Conservation (phyloP, 2,329 filamentous ascomycete species). For the Fusarium tupiense region DNA sequence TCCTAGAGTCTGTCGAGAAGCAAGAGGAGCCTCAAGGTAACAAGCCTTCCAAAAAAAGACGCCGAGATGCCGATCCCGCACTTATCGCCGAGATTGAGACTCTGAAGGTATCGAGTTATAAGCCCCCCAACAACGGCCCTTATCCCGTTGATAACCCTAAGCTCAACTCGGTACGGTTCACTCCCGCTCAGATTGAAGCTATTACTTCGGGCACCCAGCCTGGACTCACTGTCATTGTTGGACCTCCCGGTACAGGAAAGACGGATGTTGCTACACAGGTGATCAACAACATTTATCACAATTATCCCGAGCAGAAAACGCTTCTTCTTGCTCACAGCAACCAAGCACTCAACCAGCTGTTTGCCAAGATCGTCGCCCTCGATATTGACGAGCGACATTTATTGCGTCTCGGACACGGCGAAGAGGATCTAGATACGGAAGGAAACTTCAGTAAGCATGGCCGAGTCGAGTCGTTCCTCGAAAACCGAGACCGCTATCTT, state of each 20-base stretch:
- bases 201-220: constrained; percentile 95
- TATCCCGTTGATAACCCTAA: constrained; percentile 88
- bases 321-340: constrained; percentile 96
- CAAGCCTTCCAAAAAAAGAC: constrained; percentile 85
- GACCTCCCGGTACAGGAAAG: constrained; percentile 95
- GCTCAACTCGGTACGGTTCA: constrained; percentile 86
- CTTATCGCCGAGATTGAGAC: constrained; percentile 71
- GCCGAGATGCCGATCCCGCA: constrained; percentile 77
- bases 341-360: constrained; percentile 95
- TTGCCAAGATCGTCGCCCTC: constrained; percentile 95
- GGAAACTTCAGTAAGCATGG: constrained; percentile 93
- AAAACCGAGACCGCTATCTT: constrained; percentile 82
- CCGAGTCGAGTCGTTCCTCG: constrained; percentile 92
- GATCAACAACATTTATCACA: constrained; percentile 98
- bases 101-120: constrained; percentile 88
- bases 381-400: constrained; percentile 97
- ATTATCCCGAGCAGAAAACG: constrained; percentile 92
- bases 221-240: constrained; percentile 91
- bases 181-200: constrained; percentile 88
- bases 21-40: constrained; percentile 59
- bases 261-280: constrained; percentile 99
- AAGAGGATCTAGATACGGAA: constrained; percentile 90
- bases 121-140: constrained; percentile 86
- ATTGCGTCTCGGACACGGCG: constrained; percentile 90
- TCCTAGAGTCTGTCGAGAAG: constrained; percentile 74